Evolutionary conservation across 2,329 filamentous ascomycete species (phyloP), one percentile per base, ranked within the genome.

Genomic region (Epichloe scottii): DNA sequence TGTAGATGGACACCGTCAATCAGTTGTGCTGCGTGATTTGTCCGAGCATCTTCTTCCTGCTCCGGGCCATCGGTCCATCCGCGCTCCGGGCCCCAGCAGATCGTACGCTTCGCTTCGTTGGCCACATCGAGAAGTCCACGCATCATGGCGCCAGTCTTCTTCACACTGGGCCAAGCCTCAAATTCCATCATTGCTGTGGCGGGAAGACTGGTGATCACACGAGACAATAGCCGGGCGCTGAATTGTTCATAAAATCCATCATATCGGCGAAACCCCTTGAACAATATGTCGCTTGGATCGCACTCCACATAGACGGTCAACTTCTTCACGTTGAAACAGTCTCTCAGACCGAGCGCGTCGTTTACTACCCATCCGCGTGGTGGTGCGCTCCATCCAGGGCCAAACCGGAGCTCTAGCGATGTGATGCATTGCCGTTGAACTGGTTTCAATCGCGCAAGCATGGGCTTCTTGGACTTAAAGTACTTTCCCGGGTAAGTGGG

Each of bases 221-320:
- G 71, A 4, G 68, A 65, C 6, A 89, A 62, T 30, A 89, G 66
- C 2, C 70, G 67, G 11, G 74, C 68, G 26, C 77, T 82, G 60
- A 89, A 89, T 5, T 65, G 66, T 53, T 87, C 85, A 60, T 87
- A 90, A 56, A 85, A 88, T 1, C 82, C 78, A 26, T 82, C 76
- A 1, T 75, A 73, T 26, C 76, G 74, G 14, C 84, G 76, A 59
- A 85, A 89, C 0, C 84, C 85, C 50, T 78, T 77, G 58, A 87
- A 88, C 19, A 81, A 69, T 30, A 72, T 74, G 57, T 84, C 76
- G 49, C 81, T 85, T 0, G 86, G 85, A 59, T 90, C 86, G 55
- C 77, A 78, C 63, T 89, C 81, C 23, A 89, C 78, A 60, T 86
- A 86, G 11, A 90, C 76, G 26, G 75, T 78, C 46, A 90, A 63